Conservation (phyloP, 2,329 filamentous ascomycete species). For the Fusarium sp. region DNA sequence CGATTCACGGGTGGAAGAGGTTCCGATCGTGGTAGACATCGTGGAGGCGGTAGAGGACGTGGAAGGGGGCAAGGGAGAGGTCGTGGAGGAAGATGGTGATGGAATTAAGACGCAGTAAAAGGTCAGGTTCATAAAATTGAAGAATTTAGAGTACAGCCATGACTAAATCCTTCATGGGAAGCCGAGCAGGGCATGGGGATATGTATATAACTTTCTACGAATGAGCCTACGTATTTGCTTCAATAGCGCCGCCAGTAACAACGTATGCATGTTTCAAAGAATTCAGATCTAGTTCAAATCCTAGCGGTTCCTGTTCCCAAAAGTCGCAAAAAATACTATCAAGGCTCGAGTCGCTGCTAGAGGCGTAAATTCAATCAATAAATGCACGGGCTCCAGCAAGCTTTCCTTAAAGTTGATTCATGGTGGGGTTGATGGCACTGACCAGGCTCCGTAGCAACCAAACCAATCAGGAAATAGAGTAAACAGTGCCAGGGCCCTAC, state of each 20-base stretch:
- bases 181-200: not conserved
- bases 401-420: slow-evolving; percentile 34
- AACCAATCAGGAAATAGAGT: slow-evolving; percentile 49
- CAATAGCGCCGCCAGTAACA: not conserved
- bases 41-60: slow-evolving; percentile 50
- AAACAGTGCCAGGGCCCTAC: slow-evolving; percentile 45
- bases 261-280: not conserved
- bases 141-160: not conserved
- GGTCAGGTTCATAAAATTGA: not conserved
- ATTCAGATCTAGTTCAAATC: not conserved
- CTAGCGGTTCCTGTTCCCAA: not conserved
- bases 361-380: not conserved
- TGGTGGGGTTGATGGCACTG: slow-evolving; percentile 40
- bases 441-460: slow-evolving; percentile 48
- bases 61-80: slow-evolving; percentile 45
- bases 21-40: slow-evolving; percentile 52
- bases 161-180: not conserved
- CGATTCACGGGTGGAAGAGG: slow-evolving; percentile 54
- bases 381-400: not conserved
- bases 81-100: slow-evolving; percentile 39
- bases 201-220: too few relatives aligned
- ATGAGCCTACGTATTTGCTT: not conserved
- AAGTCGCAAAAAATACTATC: not conserved
- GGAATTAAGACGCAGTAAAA: not conserved
- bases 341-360: not conserved